These are phyloP conservation scores for Aphanomyces astaci DNA, from an alignment of 352 stramenopile species.

Conservation along the genomic window DNA sequence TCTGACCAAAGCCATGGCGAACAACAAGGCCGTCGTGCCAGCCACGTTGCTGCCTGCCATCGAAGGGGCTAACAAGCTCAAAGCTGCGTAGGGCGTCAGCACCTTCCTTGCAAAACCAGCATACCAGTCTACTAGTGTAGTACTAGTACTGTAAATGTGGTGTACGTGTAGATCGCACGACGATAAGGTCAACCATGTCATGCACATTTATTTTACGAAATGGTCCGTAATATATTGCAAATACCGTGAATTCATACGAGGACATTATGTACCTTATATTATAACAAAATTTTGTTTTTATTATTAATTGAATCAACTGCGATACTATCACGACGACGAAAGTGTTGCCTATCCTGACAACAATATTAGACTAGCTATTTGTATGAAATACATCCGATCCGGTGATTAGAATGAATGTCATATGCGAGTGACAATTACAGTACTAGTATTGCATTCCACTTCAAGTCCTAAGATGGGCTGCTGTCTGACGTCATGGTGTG, in stretches of 20 bases:
- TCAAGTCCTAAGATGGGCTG: not conserved
- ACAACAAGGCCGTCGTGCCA: not conserved
- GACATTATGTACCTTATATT: no score
- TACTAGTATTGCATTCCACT: not conserved
- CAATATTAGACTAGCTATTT: not conserved
- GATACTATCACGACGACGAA: no score
- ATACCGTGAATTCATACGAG: no score
- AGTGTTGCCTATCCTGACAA: not conserved
- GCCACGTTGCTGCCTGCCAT: not conserved
- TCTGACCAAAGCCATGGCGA: not conserved
- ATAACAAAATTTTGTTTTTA: no score
- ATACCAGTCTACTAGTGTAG: no score
- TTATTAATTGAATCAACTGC: no score
- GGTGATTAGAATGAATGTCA: no score
- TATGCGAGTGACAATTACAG: no score
- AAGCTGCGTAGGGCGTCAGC: slow-evolving; percentile 5
- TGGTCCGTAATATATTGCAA: not conserved
- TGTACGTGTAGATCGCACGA: no score
- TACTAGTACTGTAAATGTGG: no score
- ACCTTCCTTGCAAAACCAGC: no score
- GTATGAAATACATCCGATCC: no score
- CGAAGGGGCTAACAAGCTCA: not conserved
- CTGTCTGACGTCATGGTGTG: not conserved
- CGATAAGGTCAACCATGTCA: not conserved
- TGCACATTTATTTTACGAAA: not conserved